Base-by-base conservation (phyloP, 768 basidiomycete genomes). In the Naganishia randhawae region DNA sequence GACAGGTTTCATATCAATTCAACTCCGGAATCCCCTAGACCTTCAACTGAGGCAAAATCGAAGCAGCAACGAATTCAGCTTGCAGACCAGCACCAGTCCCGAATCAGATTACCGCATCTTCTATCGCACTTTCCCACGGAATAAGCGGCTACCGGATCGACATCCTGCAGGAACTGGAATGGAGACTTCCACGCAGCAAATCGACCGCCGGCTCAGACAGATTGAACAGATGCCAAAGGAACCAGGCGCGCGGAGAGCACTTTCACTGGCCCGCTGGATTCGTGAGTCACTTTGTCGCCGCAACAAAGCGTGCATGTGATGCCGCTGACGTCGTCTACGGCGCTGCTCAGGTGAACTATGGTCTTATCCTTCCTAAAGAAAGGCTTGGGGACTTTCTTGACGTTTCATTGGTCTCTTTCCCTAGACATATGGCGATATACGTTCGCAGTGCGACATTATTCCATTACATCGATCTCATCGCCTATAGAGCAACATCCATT, bases 31-130 rank as follows among this genome's bases (percentile, higher is more conserved):
- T 42, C 37, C 22, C 57, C 37, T 22, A 61, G 57, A 61, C 41
- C 37, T 61, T 25, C 57, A 61, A 14, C 27, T n/a, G 22, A 61
- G 39, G 17, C n/a, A 9, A 41, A 39, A 25, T 27, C 27, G 35
- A 25, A 25, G 22, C 5, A 39, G 39, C 6, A 25, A 19, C 1
- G 32, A 39, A 25, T 61, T 2, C 33, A 61, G 33, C 3, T 14
- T 61, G 29, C 37, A 39, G 17, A 39, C 33, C 22, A 35, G 57
- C 27, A 25, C 57, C 22, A 41, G 6, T 22, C 54, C 54, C 8
- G 37, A 27, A 33, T 61, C 57, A 2, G 57, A 61, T 41, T 61
- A 61, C 37, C 57, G 57, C 37, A 61, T 61, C n/a, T 61, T 61
- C 25, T 61, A 61, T 37, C 57, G 57, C 35, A 61, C 57, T 13